These are phyloP conservation scores for Saccharomycopsis sp. DNA, from an alignment of 805 yeast species.

Conservation along the genomic window DNA sequence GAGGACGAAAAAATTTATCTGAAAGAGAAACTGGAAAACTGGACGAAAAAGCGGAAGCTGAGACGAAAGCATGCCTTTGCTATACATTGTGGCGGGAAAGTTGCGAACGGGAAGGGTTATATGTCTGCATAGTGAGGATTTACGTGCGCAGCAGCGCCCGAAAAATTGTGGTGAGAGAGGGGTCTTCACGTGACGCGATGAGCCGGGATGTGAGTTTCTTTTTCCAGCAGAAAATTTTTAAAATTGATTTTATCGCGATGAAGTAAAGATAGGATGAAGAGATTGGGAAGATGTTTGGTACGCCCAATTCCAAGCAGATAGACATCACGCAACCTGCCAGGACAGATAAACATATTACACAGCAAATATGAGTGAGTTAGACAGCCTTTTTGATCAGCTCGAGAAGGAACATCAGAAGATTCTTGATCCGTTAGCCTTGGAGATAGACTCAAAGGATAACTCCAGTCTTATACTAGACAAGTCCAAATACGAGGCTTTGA, in stretches of 20 bases:
- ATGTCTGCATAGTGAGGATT: neutral
- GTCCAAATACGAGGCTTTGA: neutral
- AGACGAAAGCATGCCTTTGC: neutral
- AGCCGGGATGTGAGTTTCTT: too few relatives aligned
- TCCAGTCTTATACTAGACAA: neutral
- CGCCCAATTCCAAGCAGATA: too few relatives aligned
- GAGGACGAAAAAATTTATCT: neutral
- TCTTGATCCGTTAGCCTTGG: neutral
- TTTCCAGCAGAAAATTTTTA: too few relatives aligned
- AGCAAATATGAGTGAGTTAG: slow-evolving; percentile 10
- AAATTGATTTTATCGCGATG: too few relatives aligned
- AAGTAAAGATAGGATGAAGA: too few relatives aligned
- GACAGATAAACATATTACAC: too few relatives aligned
- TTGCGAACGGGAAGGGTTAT: neutral
- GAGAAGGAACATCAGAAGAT: neutral
- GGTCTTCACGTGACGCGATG: too few relatives aligned
- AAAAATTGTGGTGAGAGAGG: too few relatives aligned
- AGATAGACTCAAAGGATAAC: neutral
- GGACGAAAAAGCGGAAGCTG: neutral
- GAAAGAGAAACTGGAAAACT: neutral
- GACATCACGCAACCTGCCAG: too few relatives aligned
- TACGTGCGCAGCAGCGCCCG: too few relatives aligned
- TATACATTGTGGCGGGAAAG: neutral
- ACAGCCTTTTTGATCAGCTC: slow-evolving; percentile 15
- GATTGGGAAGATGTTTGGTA: too few relatives aligned